Evolutionary conservation across 352 stramenopile species (phyloP), one percentile per base, ranked within the genome.

Genomic region (Halophytophthora batemanensis): DNA sequence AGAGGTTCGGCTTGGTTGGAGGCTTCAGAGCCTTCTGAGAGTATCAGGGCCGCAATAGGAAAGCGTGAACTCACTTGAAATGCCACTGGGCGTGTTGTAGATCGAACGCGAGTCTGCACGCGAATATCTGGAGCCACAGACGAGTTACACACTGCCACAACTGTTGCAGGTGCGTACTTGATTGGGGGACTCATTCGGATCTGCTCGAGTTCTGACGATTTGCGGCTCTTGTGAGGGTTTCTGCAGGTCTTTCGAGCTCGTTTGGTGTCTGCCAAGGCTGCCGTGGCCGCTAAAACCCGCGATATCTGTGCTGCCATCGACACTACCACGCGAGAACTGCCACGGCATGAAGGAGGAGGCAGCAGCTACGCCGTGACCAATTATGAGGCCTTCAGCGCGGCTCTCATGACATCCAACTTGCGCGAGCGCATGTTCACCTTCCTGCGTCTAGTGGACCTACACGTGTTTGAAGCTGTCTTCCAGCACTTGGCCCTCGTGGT

Each of bases 381-480:
- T 19, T 47, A 58, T 2, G 55, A 58, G 6, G 36, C 18, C 35
- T 61, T 74, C 18, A 64, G 59, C 33, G 53, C 42, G 25, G 33
- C 66, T 4, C 64, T 81, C 1, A 19, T 63, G 33, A 33, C 53
- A 18, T 58, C 61, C 6, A 75, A 59, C 33, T 48, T 85, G 2
- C 61, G 70, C 1, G 76, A 85, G 6, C 61, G 77, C 0, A 71
- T 87, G 60, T 87, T 83, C 45, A 61, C 46, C 0, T 86, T 87
- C 49, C 48, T 87, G 6, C 61, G 77, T 0, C 55, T 86, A 10
- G 57, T 66, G 6, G 74, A 87, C 36, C 54, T 69, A 13, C 69
- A 73, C 21, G 28, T 82, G 2, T 52, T 64, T 12, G 74, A 82
- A 46, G 69, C 77, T 2, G 34, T 87, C n/a, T 72, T 58, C 10